A percentile compares a stretch with the other conserved stretches of the same genome.
Evolutionary conservation across 2,329 filamentous ascomycete species (phyloP).

Genomic region (Colletotrichum falcatum): DNA sequence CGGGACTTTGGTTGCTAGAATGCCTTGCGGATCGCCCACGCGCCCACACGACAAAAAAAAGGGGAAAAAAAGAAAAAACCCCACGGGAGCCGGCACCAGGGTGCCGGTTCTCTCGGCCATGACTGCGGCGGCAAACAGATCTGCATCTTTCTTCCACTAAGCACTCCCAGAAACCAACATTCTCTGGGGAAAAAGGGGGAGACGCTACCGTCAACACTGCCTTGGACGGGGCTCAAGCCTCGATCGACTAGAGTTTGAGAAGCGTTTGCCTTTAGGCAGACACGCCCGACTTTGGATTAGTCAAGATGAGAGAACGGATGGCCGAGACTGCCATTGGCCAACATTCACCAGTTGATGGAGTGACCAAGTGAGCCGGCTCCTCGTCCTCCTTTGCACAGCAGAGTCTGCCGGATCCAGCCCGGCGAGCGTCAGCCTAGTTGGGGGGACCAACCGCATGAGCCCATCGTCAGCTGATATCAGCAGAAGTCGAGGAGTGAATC

Average conservation of each 20-base stretch:
- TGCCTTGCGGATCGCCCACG: constrained; percentile 1
- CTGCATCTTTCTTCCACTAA: not conserved
- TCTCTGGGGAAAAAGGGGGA: not conserved
- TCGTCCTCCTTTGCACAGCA: not conserved
- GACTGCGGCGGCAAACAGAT: not conserved
- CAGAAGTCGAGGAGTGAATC: not conserved
- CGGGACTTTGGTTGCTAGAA: not conserved
- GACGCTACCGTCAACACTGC: not conserved
- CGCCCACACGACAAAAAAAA: not conserved
- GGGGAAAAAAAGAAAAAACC: too few relatives aligned
- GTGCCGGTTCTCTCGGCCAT: not conserved
- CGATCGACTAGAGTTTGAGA: not conserved
- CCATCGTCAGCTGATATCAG: not conserved
- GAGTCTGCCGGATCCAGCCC: not conserved
- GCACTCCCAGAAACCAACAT: not conserved
- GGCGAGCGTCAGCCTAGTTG: not conserved
- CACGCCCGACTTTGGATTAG: not conserved
- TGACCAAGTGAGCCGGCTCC: not conserved
- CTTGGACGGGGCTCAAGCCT: not conserved
- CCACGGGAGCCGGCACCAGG: not conserved
- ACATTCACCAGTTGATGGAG: not conserved
- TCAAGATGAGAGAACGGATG: not conserved
- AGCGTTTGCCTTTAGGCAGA: constrained; percentile 12
- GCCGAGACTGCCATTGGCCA: not conserved
- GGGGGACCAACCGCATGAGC: not conserved